A percentile compares a stretch with the other conserved stretches of the same genome.
Conservation (phyloP, 345 rosid genomes). For the Ceriops tagal region DNA sequence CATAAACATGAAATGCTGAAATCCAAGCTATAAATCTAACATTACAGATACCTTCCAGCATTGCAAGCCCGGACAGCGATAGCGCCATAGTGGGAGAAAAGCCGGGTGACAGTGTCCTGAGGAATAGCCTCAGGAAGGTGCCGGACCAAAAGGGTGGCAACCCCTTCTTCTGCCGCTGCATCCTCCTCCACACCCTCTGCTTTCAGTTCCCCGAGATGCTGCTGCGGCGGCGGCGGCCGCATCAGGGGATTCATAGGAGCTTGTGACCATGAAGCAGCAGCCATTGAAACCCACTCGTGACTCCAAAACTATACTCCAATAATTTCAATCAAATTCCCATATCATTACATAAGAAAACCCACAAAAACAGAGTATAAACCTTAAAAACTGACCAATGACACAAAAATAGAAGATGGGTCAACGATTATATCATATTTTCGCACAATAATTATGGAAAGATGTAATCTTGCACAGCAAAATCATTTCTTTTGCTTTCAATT, state of each 20-base stretch:
- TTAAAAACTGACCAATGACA: no score
- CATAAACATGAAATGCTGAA: no score
- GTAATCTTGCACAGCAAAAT: no score
- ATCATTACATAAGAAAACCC: no score
- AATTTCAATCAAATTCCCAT: no score
- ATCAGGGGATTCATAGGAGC: background rate
- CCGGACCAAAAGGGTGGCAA: slow-evolving; percentile 45
- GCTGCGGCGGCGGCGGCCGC: background rate
- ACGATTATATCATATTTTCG: no score
- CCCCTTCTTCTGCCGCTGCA: slow-evolving; percentile 2
- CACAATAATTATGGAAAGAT: no score
- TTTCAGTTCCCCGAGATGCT: background rate
- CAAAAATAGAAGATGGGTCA: no score
- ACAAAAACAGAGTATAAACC: no score
- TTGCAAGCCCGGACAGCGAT: slow-evolving; percentile 72
- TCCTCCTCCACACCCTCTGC: slow-evolving; percentile 6
- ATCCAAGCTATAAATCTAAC: background rate
- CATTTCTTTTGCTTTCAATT: no score
- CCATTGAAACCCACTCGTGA: background rate
- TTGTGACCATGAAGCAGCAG: slow-evolving; percentile 5
- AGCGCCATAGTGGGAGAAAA: slow-evolving; percentile 87
- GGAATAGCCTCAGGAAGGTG: slow-evolving; percentile 91
- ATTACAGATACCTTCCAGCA: slow-evolving; percentile 48
- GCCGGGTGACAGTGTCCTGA: slow-evolving; percentile 59
- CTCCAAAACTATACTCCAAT: no score